Percentiles rank a stretch among this genome's conserved stretches.
These are phyloP conservation scores for Colletotrichum tamarilloi DNA, from an alignment of 2,329 filamentous ascomycete genomes.

Conservation along the genomic window DNA sequence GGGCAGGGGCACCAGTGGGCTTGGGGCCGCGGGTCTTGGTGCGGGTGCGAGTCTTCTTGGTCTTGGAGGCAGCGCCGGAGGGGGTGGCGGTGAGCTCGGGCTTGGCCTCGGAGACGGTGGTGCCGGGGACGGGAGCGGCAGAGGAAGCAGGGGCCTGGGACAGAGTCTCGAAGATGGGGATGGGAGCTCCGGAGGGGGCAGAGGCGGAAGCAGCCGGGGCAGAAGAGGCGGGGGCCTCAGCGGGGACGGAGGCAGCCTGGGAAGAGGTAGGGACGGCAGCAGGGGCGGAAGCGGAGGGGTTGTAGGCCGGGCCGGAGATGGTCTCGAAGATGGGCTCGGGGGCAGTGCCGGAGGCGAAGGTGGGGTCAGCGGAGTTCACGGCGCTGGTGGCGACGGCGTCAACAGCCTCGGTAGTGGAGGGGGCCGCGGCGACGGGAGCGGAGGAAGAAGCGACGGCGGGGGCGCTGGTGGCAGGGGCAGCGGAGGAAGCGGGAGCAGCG, in stretches of 20 bases:
- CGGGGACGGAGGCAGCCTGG: background rate
- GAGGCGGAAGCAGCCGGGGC: background rate
- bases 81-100: constrained; percentile 11
- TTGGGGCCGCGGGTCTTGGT: constrained; percentile 5
- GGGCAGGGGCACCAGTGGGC: background rate
- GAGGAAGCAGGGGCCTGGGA: background rate
- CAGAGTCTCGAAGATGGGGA: constrained; percentile 19
- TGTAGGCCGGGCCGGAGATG: constrained; percentile 20
- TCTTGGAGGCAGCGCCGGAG: constrained; percentile 21
- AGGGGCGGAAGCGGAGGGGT: background rate
- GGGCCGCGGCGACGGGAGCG: background rate
- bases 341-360: constrained; percentile 13
- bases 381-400: constrained; percentile 10
- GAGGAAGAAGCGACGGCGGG: background rate
- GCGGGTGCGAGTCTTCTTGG: constrained; percentile 6
- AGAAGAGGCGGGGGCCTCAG: background rate
- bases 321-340: constrained; percentile 24
- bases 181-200: constrained; percentile 7
- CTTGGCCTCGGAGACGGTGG: constrained; percentile 5
- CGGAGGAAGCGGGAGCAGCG: constrained; percentile 40
- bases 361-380: constrained; percentile 7
- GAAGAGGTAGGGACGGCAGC: background rate
- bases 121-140: background rate
- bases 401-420: constrained; percentile 7
- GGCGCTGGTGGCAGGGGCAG: constrained; percentile 6